A percentile compares a stretch with the other conserved stretches of the same genome.
Conservation (phyloP, 345 rosid species). For the Turritis glabra region DNA sequence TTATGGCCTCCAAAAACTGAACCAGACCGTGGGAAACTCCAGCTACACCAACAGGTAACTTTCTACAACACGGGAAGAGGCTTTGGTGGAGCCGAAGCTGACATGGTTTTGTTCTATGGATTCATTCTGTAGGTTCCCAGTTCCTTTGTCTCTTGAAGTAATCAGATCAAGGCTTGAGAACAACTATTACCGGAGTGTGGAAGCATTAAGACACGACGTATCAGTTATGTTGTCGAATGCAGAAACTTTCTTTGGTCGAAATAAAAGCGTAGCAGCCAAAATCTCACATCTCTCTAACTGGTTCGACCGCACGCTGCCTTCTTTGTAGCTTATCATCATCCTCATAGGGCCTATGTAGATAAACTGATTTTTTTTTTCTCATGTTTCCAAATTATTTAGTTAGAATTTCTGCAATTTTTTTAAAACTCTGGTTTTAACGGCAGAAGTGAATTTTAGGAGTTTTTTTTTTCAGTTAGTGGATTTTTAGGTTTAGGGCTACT, state of each 20-base stretch:
- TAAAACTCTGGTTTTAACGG: neutral
- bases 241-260: constrained; percentile 60
- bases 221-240: constrained; percentile 68
- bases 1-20: constrained; percentile 74
- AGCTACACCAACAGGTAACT: constrained; percentile 82
- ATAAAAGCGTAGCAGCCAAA: constrained; percentile 54
- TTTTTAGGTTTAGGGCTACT: constrained; percentile 15
- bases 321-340: constrained; percentile 41
- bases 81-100: constrained; percentile 11
- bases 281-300: constrained; percentile 61
- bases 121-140: constrained; percentile 70
- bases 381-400: constrained; percentile 20
- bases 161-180: constrained; percentile 76
- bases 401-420: constrained; percentile 14
- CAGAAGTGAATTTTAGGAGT: neutral
- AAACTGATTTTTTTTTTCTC: neutral
- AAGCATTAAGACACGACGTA: constrained; percentile 76
- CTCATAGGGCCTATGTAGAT: constrained; percentile 46
- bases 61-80: constrained; percentile 13
- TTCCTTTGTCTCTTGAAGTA: constrained; percentile 73
- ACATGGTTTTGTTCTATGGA: constrained; percentile 8
- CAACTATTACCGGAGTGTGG: constrained; percentile 78
- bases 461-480: neutral
- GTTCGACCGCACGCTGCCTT: constrained; percentile 48
- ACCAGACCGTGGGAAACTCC: constrained; percentile 66